Base-by-base conservation (phyloP, 208 protist species). In the Tritrichomonas musculus region DNA sequence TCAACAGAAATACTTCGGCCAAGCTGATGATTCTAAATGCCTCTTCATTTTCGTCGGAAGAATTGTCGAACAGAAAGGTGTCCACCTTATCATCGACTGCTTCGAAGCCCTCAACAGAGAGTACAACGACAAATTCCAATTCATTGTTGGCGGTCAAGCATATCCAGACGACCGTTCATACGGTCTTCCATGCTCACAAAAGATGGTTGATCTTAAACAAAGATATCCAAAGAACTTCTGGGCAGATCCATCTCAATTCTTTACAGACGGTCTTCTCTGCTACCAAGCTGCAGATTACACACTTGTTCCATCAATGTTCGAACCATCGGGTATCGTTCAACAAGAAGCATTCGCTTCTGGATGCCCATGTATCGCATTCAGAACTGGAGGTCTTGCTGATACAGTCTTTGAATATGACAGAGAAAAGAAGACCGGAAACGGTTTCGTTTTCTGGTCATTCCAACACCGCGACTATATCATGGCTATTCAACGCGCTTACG, bases 211-310 rank as follows among this genome's bases (percentile, higher is more conserved):
- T 88, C 47, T 88, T 27, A 88, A 50, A 57, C 44, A 88, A 44
- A 5, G 77, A 1, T 88, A 88, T 57, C 77, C 77, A 53, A 47
- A 57, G 1, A 57, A 30, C 41, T 88, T 88, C 47, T 88, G 77
- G 77, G 77, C 77, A 57, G 77, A 88, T 39, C 77, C 77, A 88
- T 88, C 77, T 88, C 41, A 44, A 47, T 88, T 88, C 77, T 88
- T 88, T n/a, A 41, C 77, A 57, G 77, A 88, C 30, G 77, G 77
- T 49, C 30, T 88, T 9, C 17, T 49, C 39, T 53, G 27, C 47
- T 88, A 33, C 77, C 77, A 88, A 44, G 77, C n/a, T 57, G 77
- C 77, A 57, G 77, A 88, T 30, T 88, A 41, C 77, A 53, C 47
- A 20, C 20, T 88, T 0, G 77, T 88, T 27, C 77, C 77, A 88